These are phyloP conservation scores for Diaporthe ampelina DNA, from an alignment of 2,329 filamentous ascomycete genomes.

Conservation along the genomic window DNA sequence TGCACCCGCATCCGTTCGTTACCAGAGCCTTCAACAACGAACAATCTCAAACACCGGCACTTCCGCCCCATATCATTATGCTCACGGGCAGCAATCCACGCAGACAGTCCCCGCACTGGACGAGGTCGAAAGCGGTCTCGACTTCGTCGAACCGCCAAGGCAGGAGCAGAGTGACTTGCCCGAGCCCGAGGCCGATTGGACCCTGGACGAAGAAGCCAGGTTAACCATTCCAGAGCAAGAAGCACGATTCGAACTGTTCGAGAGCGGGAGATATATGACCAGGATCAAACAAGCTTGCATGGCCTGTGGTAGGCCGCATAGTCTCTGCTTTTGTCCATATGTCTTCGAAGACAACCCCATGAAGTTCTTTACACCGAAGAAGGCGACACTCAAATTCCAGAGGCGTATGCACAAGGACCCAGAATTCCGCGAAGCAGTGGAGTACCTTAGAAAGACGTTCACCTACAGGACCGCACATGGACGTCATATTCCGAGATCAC, in stretches of 20 bases:
- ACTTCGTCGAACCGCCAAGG: too few species aligned
- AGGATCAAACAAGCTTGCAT: fast-evolving
- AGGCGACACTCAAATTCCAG: fast-evolving
- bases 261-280: fast-evolving
- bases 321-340: not conserved
- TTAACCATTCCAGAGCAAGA: not conserved
- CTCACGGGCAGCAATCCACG: not conserved
- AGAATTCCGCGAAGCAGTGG: not conserved
- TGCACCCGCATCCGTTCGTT: not conserved
- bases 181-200: not conserved
- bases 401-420: not conserved
- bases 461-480: not conserved
- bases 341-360: not conserved
- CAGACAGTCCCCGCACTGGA: not conserved
- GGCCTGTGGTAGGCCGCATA: not conserved
- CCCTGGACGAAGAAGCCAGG: not conserved
- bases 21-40: not conserved
- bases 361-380: fast-evolving
- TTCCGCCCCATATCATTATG: not conserved
- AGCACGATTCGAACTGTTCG: not conserved
- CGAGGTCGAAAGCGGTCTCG: not conserved
- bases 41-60: not conserved
- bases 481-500: fast-evolving
- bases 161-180: not conserved
- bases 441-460: not conserved